These are phyloP conservation scores for Penicillium atrosanguineum DNA, from an alignment of 495 filamentous ascomycete species.

Conservation along the genomic window DNA sequence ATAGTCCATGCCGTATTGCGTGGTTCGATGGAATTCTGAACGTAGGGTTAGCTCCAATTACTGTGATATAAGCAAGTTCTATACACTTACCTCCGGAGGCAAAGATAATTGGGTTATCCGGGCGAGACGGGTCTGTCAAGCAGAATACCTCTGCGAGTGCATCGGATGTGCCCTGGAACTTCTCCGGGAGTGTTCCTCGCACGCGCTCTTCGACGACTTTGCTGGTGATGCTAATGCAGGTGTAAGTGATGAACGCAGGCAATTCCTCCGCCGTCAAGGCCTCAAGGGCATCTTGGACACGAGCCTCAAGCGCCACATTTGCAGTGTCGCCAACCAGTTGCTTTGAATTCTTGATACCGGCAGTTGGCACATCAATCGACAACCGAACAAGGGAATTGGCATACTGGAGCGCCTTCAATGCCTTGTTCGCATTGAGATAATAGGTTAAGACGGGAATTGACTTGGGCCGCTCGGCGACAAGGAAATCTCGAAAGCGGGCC, in stretches of 20 bases:
- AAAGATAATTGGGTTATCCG: slow-evolving; percentile 76
- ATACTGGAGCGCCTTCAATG: slow-evolving; percentile 64
- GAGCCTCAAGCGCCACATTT: slow-evolving; percentile 56
- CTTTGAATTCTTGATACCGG: slow-evolving; percentile 44
- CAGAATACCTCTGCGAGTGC: slow-evolving; percentile 74
- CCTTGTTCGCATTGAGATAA: slow-evolving; percentile 65
- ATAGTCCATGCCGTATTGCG: slow-evolving; percentile 58
- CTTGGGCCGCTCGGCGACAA: slow-evolving; percentile 70
- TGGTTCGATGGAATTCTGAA: slow-evolving; percentile 57
- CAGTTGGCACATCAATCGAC: slow-evolving; percentile 30
- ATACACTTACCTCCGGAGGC: slow-evolving; percentile 62
- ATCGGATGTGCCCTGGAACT: slow-evolving; percentile 57
- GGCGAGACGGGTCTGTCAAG: slow-evolving; percentile 68
- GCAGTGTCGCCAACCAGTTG: slow-evolving; percentile 42
- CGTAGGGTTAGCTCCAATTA: too few species aligned
- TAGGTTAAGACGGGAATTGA: slow-evolving; percentile 63
- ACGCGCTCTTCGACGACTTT: slow-evolving; percentile 35
- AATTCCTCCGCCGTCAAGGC: slow-evolving; percentile 62
- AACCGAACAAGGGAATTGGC: slow-evolving; percentile 59
- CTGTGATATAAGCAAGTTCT: too few species aligned
- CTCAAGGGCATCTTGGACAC: slow-evolving; percentile 56
- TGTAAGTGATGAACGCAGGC: slow-evolving; percentile 63
- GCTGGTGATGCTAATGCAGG: slow-evolving; percentile 31
- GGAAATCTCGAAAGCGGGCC: slow-evolving; percentile 56
- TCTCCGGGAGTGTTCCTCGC: slow-evolving; percentile 30